Percentiles rank a stretch among this genome's conserved stretches.
Conservation (phyloP, 371 early-diverging fungal species). For the Lichtheimia ramosa region DNA sequence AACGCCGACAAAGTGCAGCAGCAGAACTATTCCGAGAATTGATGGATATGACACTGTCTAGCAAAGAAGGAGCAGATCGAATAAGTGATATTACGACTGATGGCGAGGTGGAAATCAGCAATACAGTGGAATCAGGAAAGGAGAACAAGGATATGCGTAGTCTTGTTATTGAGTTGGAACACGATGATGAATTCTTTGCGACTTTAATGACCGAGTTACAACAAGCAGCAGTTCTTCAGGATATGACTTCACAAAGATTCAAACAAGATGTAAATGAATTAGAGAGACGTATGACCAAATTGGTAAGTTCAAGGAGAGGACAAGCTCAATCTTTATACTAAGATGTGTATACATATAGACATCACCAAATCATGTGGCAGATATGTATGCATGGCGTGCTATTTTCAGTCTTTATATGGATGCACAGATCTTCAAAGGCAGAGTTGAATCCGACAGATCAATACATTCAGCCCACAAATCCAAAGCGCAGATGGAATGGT, state of each 20-base stretch:
- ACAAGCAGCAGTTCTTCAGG: constrained; percentile 40
- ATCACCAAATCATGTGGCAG: constrained; percentile 59
- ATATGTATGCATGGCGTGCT: constrained; percentile 74
- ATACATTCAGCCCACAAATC: constrained; percentile 53
- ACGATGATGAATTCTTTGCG: constrained; percentile 64
- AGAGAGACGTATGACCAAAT: constrained; percentile 43
- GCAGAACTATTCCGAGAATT: constrained; percentile 4
- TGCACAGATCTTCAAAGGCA: constrained; percentile 66
- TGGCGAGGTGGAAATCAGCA: constrained; percentile 3
- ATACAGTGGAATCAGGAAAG: neutral
- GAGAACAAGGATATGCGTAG: constrained; percentile 23
- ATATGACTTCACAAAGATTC: constrained; percentile 36
- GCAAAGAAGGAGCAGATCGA: constrained; percentile 3
- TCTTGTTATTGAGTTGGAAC: constrained; percentile 55
- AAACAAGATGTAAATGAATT: constrained; percentile 48
- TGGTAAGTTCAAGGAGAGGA: constrained; percentile 27
- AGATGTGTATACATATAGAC: constrained; percentile 16
- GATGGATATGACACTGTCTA: constrained; percentile 7
- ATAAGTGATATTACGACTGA: constrained; percentile 10
- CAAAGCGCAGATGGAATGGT: constrained; percentile 61
- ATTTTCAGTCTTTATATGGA: constrained; percentile 71
- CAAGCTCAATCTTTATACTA: neutral
- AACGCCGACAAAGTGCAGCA: constrained; percentile 10
- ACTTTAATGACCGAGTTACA: constrained; percentile 51
- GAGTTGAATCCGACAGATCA: constrained; percentile 44